phyloP scores from a whole-genome alignment of 345 rosid species.

The Rhodomyrtus tomentosa region DNA sequence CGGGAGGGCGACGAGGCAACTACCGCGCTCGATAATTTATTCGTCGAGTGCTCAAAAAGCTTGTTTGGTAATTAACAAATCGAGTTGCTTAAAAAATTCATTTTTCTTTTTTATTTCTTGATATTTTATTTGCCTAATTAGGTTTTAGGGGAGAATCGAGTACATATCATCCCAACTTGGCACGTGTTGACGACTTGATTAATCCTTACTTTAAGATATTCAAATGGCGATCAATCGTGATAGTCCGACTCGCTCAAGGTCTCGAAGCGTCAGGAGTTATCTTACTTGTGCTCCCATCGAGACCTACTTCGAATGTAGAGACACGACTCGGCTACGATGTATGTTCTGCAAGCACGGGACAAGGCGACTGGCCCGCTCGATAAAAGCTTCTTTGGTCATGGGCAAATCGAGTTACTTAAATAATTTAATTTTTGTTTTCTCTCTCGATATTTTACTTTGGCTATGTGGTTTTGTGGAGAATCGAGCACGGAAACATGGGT shows the following conservation, averaged over 20 bases:
- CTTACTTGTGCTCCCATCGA: accelerated
- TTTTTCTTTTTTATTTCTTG: neutral
- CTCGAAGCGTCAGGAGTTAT: neutral
- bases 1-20: accelerated
- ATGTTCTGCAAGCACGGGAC: accelerated
- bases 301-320: neutral
- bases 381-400: neutral
- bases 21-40: accelerated
- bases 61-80: neutral
- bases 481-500: neutral
- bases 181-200: neutral
- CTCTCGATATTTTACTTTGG: neutral
- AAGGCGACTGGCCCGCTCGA: neutral
- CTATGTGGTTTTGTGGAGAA: neutral
- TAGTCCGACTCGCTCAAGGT: neutral
- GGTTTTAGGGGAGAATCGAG: neutral
- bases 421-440: accelerated
- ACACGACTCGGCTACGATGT: accelerated
- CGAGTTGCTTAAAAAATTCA: accelerated
- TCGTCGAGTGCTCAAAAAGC: neutral
- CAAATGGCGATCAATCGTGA: no score
- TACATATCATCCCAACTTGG: no score
- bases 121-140: neutral
- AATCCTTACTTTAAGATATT: neutral
- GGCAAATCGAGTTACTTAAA: neutral